Evolutionary conservation across 116 monocot genomes (phyloP).

Genomic region (Trichopus zeylanicus): DNA sequence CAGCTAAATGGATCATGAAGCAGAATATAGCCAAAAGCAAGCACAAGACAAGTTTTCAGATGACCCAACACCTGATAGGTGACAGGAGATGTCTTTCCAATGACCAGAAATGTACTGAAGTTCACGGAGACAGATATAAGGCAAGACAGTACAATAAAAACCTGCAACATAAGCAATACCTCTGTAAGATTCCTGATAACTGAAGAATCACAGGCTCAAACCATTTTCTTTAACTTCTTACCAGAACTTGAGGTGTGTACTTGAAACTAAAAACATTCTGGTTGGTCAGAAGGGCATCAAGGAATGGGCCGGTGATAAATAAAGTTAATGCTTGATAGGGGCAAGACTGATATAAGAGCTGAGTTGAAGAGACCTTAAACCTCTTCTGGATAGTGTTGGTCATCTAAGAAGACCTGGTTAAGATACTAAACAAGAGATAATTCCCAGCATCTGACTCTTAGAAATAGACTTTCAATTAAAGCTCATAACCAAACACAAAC

Average conservation of each 20-base stretch:
- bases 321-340: no score
- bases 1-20: no score
- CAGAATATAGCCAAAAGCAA: conserved; percentile 73
- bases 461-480: no score
- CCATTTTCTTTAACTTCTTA: conserved; percentile 28
- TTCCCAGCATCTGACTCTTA: no score
- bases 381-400: conserved; percentile 97
- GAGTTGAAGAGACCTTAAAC: conserved; percentile 93
- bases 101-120: no score
- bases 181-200: background rate
- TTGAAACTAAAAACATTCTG: conserved; percentile 81
- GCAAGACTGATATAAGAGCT: conserved; percentile 86
- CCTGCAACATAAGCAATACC: conserved; percentile 21
- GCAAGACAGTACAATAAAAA: conserved; percentile 61
- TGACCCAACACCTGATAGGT: conserved; percentile 90
- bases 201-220: background rate
- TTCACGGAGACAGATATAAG: no score
- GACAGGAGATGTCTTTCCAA: no score
- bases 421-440: no score
- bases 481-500: no score
- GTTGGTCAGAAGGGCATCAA: conserved; percentile 75
- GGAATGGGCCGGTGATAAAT: no score
- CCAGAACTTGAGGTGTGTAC: conserved; percentile 73
- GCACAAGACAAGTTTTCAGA: conserved; percentile 82
- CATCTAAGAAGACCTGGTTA: conserved; percentile 62